A percentile compares a stretch with the other conserved stretches of the same genome.
These are phyloP conservation scores for Scheffersomyces lignosus DNA, from an alignment of 805 yeast genomes.

Conservation along the genomic window DNA sequence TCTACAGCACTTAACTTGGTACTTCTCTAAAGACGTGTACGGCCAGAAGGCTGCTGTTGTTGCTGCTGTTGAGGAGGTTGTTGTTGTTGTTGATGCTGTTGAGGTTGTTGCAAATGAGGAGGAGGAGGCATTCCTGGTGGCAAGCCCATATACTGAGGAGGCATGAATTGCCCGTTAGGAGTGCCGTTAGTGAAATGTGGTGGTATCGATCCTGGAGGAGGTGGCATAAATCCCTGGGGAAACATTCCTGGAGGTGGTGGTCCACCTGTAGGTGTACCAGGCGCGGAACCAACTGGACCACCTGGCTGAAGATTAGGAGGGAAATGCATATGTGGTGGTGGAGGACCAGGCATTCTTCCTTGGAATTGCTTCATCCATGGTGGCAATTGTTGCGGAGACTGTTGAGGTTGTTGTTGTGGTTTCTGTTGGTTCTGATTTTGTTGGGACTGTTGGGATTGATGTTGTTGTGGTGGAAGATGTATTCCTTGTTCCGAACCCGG, in stretches of 20 bases:
- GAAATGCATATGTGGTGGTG: constrained; percentile 15
- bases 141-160: constrained; percentile 13
- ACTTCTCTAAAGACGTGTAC: too few species aligned
- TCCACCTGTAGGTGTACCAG: constrained; percentile 5
- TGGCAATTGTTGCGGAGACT: constrained; percentile 14
- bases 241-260: constrained; percentile 37
- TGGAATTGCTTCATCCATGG: constrained; percentile 28
- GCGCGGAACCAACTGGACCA: constrained; percentile 5
- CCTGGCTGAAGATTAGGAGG: constrained; percentile 7
- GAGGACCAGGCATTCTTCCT: constrained; percentile 8
- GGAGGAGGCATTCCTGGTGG: constrained; percentile 23
- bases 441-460: constrained; percentile 15
- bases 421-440: constrained; percentile 10
- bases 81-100: constrained; percentile 11
- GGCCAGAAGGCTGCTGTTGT: constrained; percentile 5
- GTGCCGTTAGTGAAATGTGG: constrained; percentile 10
- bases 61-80: constrained; percentile 17
- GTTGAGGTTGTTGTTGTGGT: constrained; percentile 5
- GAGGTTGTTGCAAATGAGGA: constrained; percentile 11
- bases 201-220: constrained; percentile 8
- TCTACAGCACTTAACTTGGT: too few species aligned
- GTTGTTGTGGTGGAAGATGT: constrained; percentile 15
- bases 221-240: constrained; percentile 29
- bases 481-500: too few species aligned
- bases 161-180: constrained; percentile 6